Base-by-base conservation (phyloP, 2,329 filamentous ascomycete genomes). In the Neobulgaria alba region DNA sequence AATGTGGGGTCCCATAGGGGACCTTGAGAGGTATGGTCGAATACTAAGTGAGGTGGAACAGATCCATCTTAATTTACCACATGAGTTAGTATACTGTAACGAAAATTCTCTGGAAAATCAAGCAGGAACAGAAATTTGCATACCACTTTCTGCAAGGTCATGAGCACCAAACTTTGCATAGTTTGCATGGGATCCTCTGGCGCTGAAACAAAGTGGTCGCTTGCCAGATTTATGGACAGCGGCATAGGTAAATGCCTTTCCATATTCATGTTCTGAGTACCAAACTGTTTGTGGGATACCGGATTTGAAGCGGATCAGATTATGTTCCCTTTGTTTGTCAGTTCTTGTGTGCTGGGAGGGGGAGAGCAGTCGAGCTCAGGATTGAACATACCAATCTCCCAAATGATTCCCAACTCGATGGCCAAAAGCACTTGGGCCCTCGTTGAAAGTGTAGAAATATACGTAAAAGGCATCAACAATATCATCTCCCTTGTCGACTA, bases 181-280 rank as follows among this genome's bases (percentile, higher is more conserved):
- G 71, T 83, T 83, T 47, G 80, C 80, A 57, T 85, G 80, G 2
- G 77, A 80, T 26, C 80, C 80, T 20, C 68, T 68, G 1, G 80
- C 80, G 23, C 77, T 80, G 58, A 81, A 85, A 32, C 76, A 71
- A 16, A 85, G 70, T 2, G 81, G 81, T 67, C 75, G 61, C 47
- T 76, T 75, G 18, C 78, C 78, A 38, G 77, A 72, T 67, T 95
- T 95, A 64, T 95, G 85, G 10, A 95, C 75, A 0, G 87, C 88
- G 10, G 81, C 72, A 68, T 84, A 96, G 19, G 79, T 79, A 57
- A 90, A 95, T 1, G 89, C 87, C 57, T 88, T 82, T 5, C 90
- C 90, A 45, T 83, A 86, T 43, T 84, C 81, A 58, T 96, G 90
- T 59, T 95, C 88, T 49, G 86, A 94, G 56, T 94, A 82, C 68